Conservation (phyloP, 768 basidiomycete genomes). For the Trametes meyenii region DNA sequence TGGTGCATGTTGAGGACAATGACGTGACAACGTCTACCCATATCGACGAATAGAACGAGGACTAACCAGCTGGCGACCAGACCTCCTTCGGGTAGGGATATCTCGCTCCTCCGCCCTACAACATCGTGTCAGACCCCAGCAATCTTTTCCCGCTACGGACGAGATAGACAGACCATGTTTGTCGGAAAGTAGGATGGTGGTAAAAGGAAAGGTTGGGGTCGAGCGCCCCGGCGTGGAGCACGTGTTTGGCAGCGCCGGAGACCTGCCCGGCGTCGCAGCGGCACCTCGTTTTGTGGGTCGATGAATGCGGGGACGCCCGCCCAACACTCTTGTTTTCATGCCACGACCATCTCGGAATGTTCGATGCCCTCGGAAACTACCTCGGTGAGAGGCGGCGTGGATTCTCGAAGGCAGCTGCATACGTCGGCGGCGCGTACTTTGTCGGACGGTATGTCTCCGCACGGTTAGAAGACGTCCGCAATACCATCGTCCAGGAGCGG, state of each 20-base stretch:
- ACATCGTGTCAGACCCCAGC: not conserved
- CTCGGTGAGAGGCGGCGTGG: slow-evolving; percentile 50
- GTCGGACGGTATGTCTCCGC: slow-evolving; percentile 61
- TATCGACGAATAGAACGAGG: not conserved
- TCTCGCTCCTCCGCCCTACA: slow-evolving; percentile 78
- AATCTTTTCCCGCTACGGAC: not conserved
- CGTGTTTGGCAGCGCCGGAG: slow-evolving; percentile 30
- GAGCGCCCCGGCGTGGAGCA: slow-evolving; percentile 21
- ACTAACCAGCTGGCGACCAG: slow-evolving; percentile 87
- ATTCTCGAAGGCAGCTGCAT: slow-evolving; percentile 51
- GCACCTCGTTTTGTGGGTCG: slow-evolving; percentile 4
- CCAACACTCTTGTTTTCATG: slow-evolving; percentile 20
- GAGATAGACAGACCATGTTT: slow-evolving; percentile 23
- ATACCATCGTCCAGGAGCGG: slow-evolving; percentile 59
- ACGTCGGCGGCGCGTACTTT: slow-evolving; percentile 65
- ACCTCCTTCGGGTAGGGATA: slow-evolving; percentile 95
- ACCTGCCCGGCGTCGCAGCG: slow-evolving; percentile 12
- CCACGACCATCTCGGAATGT: slow-evolving; percentile 39
- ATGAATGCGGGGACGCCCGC: slow-evolving; percentile 11
- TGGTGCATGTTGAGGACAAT: not conserved
- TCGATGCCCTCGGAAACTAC: slow-evolving; percentile 48
- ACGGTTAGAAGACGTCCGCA: slow-evolving; percentile 67
- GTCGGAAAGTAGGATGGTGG: slow-evolving; percentile 18
- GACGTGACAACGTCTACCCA: not conserved
- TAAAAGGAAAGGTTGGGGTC: slow-evolving; percentile 20